Evolutionary conservation across 106 monocot species (phyloP), one percentile per base, ranked within the genome.

Genomic region (Apostasia shenzhenica): DNA sequence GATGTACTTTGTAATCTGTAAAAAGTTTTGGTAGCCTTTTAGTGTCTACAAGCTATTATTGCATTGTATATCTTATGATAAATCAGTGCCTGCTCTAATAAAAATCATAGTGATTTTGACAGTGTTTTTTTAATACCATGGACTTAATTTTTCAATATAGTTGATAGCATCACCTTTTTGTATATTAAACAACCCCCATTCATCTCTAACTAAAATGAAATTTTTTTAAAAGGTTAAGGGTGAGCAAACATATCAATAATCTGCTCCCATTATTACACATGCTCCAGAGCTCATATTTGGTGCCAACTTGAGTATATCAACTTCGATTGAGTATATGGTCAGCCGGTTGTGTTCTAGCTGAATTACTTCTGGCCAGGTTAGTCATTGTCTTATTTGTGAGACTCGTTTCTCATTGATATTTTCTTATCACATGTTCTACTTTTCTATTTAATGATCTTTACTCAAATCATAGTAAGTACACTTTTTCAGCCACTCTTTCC

Each of bases 281-380:
- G 94, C 94, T 59, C 94, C 94, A 41, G 94, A 94, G 75, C 94
- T 94, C 48, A 94, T 94, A 43, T 94, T 94, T 79, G 94, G 94
- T 75, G 94, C 94, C 43, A 87, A n/a, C n/a, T 85, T 5, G 94
- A 91, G 61, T 94, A 94, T 73, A 87, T n/a, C 90, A 10, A 90
- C 90, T 55, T 82, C 94, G 11, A 94, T 94, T 74, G 94, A 94
- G n/a, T 75, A 91, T 94, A 67, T 94, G 94, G 94, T 94, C 94
- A 56, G 90, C 94, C 45, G 94, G 94, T 44, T 94, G 94, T 83
- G 90, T 94, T 77, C 94, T 94, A 71, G 94, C 94, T n/a, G 94
- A 94, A 62, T 70, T 94, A 64, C 87, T 94, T 62, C 94, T 81
- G 94, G 94, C 12, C 94, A 91, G 94, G 94, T 93, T 12, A 70